Evolutionary conservation across 2,329 filamentous ascomycete genomes (phyloP).

Genomic region (Sordariomycetes sp.): DNA sequence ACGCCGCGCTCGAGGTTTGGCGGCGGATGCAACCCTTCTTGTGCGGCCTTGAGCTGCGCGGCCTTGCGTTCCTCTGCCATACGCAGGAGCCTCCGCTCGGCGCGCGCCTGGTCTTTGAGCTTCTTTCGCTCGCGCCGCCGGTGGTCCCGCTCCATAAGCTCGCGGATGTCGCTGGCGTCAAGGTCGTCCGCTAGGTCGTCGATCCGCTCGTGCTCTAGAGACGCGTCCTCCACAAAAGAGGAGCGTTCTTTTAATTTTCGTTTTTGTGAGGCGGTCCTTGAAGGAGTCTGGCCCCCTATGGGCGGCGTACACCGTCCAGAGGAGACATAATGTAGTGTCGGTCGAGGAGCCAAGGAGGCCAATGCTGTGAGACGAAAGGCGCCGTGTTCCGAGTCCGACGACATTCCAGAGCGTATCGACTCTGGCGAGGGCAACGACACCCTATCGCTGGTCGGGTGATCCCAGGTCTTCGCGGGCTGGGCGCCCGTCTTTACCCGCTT

Average conservation of each 20-base stretch:
- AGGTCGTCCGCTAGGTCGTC: slow-evolving; percentile 72
- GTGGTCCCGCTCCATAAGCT: slow-evolving; percentile 81
- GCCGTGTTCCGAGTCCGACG: slow-evolving; percentile 55
- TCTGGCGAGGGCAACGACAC: slow-evolving; percentile 61
- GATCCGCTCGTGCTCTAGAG: slow-evolving; percentile 46
- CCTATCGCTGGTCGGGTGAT: slow-evolving; percentile 49
- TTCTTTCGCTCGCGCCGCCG: slow-evolving; percentile 66
- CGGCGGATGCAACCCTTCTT: slow-evolving; percentile 35
- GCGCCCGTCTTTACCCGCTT: slow-evolving; percentile 46
- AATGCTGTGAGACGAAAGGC: slow-evolving; percentile 72
- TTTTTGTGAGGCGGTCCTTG: slow-evolving; percentile 34
- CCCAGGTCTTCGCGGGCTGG: slow-evolving; percentile 34
- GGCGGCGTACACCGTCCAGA: slow-evolving; percentile 43
- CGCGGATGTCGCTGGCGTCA: slow-evolving; percentile 69
- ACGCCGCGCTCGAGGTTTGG: slow-evolving; percentile 35
- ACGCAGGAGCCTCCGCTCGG: slow-evolving; percentile 50
- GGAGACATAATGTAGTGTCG: slow-evolving; percentile 64
- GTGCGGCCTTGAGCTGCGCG: slow-evolving; percentile 40
- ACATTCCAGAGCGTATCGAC: slow-evolving; percentile 66
- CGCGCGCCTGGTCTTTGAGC: slow-evolving; percentile 51
- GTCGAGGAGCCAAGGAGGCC: slow-evolving; percentile 72
- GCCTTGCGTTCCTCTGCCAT: slow-evolving; percentile 53
- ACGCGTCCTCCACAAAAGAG: slow-evolving; percentile 45
- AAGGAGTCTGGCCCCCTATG: slow-evolving; percentile 23
- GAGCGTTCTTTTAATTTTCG: slow-evolving; percentile 35